Evolutionary conservation across 352 stramenopile species (phyloP), one percentile per base, ranked within the genome.

Genomic region (Phytophthora gonapodyides): DNA sequence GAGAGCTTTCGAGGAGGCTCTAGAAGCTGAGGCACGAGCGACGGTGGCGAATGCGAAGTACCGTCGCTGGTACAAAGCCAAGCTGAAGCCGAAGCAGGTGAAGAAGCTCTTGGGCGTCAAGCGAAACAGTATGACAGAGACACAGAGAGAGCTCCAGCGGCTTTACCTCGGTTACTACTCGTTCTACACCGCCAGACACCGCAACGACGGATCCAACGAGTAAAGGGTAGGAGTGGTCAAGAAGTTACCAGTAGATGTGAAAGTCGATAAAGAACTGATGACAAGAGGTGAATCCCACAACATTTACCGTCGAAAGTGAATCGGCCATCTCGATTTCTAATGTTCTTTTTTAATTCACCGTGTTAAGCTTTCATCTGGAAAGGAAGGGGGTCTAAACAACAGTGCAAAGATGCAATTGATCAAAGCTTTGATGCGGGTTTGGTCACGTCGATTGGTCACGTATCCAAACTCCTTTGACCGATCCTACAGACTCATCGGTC

Each of bases 91-190:
- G 0, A 24, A 15, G 33, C 34, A 66, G n/a, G 40, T 53, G 8
- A 50, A 51, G 24, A 21, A 31, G 34, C n/a, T 52, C 12, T 35
- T 66, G 8, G 49, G 41, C 8, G 4, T 55, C 1, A 30, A 50
- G 10, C n/a, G 40, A 12, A n/a, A 6, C 8, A 34, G 16, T 6
- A 54, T 42, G 43, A 21, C 1, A 41, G 17, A 48, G 35, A n/a
- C 2, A 17, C 41, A 8, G 17, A 36, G 21, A 11, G 19, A 53
- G 11, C 58, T 66, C n/a, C 43, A 52, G 41, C 58, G 34, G 11
- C n/a, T 61, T 13, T 66, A 66, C 42, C 24, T 53, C 10, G 58
- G 58, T 37, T 61, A 66, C 58, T 44, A 44, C 9, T 66, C 58
- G 34, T 66, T 31, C 58, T 66, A 66, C 38, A 17, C 17, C 42